Base-by-base conservation (phyloP, 2,329 filamentous ascomycete genomes). In the Arthroderma sp. region DNA sequence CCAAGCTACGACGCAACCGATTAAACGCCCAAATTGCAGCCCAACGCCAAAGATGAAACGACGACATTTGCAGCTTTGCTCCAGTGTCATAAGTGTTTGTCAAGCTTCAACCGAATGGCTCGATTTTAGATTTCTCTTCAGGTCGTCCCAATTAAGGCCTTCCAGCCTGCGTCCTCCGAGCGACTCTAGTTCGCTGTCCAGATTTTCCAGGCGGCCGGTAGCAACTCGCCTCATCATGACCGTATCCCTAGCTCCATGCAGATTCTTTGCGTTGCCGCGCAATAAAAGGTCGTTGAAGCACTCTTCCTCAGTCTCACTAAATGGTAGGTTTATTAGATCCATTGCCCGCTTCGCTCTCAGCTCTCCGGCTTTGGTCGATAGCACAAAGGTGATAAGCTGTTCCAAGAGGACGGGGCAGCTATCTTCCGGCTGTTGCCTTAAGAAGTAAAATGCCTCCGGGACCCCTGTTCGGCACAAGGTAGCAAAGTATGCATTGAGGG, bases 241-340 rank as follows among this genome's bases (percentile, higher is more conserved):
- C 0, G 86, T 87, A 64, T 91, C 88, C 66, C 81, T 84, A 2
- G 86, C 83, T 23, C 80, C 81, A 61, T 79, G 81, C 6, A 86
- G 72, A 43, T 75, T 78, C 65, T 81, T 82, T 1, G 86, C 86
- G 47, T 82, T 81, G 9, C 86, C 85, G 3, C 76, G 74, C 0
- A 81, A 76, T 38, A 94, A 73, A 58, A 80, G 85, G 25, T 85
- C 80, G 62, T 85, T 82, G 61, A 94, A 82, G 85, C 87, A 91
- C 3, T 67, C 67, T 67, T 91, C 87, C 67, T 95, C 89, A 17
- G 80, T 74, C 1, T 75, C 68, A 58, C 82, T 82, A n/a, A 94
- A 80, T 0, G 88, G 86, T 60, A 91, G 71, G 60, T 85, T 84
- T 7, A 88, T 79, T 0, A 94, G 76, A 68, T 91, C 86, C 49